Base-by-base conservation (phyloP, 1,284 basidiomycete species). In the Xerocomus cyaneibrunnescens region DNA sequence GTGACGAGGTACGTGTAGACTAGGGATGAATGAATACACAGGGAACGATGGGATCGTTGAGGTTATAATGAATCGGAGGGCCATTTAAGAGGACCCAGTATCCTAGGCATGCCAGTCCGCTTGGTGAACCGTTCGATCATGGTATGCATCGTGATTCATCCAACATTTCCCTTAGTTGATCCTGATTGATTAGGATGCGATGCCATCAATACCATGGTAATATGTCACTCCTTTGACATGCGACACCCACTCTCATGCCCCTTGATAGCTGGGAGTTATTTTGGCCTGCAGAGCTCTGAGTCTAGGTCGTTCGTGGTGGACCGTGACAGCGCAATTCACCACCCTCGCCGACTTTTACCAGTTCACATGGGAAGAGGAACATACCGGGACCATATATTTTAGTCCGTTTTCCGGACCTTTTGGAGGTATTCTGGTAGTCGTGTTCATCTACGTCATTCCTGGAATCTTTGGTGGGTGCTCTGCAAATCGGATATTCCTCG, bases 81-180 rank as follows among this genome's bases (percentile, higher is more conserved):
- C 19, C 44, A 48, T 54, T 59, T 57, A 31, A 40, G 21, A 23
- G n/a, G n/a, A 36, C 16, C n/a, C n/a, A n/a, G n/a, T n/a, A n/a
- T n/a, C n/a, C 28, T 64, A 7, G 92, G 92, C 3, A 98, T 98
- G 91, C 94, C 19, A 93, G 95, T 4, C 96, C 96, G 3, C 75
- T 98, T 17, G 96, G 96, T 17, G 92, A 98, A 69, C 85, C 97
- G 80, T 98, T 98, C 67, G 96, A 99, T 70, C 96, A 99, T 71
- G 97, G 94, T 79, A 59, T 43, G 78, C 64, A 14, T 45, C 41
- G 38, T 42, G 23, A 13, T 25, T 34, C 28, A 37, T 28, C 19
- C 25, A 50, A 8, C 7, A 12, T 31, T 6, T 30, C 7, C 1
- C 7, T 17, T 30, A 5, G 40, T 13, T 51, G 21, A 54, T 38